Evolutionary conservation across 2,329 filamentous ascomycete genomes (phyloP).

Genomic region (Fusarium caatingaense): DNA sequence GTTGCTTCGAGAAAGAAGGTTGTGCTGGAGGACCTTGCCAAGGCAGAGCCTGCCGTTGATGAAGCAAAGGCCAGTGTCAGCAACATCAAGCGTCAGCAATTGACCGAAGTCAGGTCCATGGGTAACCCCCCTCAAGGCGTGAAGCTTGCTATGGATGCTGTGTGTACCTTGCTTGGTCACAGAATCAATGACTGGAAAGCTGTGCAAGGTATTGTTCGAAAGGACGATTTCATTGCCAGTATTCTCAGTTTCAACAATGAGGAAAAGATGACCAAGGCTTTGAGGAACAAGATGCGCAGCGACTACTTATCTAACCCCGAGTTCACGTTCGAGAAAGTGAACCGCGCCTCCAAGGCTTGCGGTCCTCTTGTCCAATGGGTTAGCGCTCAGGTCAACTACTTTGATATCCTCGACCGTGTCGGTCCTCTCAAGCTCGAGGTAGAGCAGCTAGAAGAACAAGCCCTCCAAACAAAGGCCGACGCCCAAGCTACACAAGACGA

Average conservation of each 20-base stretch:
- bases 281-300: conserved; percentile 89
- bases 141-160: conserved; percentile 91
- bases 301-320: conserved; percentile 94
- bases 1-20: conserved; percentile 85
- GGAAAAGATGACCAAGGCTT: conserved; percentile 86
- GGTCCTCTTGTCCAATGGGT: conserved; percentile 98
- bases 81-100: conserved; percentile 97
- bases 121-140: conserved; percentile 91
- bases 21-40: conserved; percentile 87
- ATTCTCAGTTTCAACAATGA: conserved; percentile 98
- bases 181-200: conserved; percentile 91
- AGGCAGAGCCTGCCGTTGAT: conserved; percentile 90
- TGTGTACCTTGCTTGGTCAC: conserved; percentile 93
- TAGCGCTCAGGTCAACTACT: conserved; percentile 94
- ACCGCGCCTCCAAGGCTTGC: conserved; percentile 95
- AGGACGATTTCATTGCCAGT: conserved; percentile 96
- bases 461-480: conserved; percentile 91
- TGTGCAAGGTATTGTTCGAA: conserved; percentile 87
- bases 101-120: conserved; percentile 98
- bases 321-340: conserved; percentile 96
- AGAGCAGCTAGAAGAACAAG: conserved; percentile 84
- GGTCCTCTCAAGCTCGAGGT: conserved; percentile 94
- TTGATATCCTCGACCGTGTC: conserved; percentile 94
- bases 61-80: conserved; percentile 96
- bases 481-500: conserved; percentile 91